Conservation (phyloP, 768 basidiomycete genomes). For the Cystobasidium tubakii region DNA sequence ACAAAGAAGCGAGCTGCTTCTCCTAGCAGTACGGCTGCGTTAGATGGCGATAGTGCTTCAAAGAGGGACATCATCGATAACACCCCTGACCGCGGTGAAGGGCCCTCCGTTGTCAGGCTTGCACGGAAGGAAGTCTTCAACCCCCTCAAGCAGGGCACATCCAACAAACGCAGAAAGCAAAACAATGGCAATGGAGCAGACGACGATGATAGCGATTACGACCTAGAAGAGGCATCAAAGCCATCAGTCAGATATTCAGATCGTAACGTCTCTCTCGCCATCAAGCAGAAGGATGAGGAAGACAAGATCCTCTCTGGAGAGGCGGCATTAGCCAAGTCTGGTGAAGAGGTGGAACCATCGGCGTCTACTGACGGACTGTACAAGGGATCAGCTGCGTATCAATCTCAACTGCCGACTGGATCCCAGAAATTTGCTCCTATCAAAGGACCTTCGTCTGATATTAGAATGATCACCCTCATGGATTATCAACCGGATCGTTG, state of each 20-base stretch:
- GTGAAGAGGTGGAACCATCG: not conserved
- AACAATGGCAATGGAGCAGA: slow-evolving; percentile 8
- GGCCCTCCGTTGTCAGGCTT: slow-evolving; percentile 19
- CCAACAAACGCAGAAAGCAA: slow-evolving; percentile 1
- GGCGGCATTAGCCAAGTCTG: slow-evolving; percentile 24
- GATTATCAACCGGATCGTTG: slow-evolving; percentile 29
- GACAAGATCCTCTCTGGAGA: slow-evolving; percentile 24
- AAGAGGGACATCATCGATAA: not conserved
- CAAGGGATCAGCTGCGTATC: slow-evolving; percentile 1
- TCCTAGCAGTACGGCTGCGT: not conserved
- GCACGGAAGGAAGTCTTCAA: slow-evolving; percentile 24
- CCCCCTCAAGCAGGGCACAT: slow-evolving; percentile 31
- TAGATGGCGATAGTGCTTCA: not conserved
- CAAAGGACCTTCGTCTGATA: slow-evolving; percentile 29
- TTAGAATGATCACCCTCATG: slow-evolving; percentile 22
- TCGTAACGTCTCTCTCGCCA: not conserved
- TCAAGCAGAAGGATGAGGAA: slow-evolving; percentile 14
- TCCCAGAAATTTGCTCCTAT: slow-evolving; percentile 17
- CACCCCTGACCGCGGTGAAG: slow-evolving; percentile 12
- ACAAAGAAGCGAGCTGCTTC: slow-evolving; percentile 31
- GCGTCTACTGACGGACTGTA: slow-evolving; percentile 6
- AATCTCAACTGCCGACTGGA: slow-evolving; percentile 18
- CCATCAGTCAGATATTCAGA: slow-evolving; percentile 12
- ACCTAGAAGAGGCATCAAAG: not conserved
- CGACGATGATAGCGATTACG: slow-evolving; percentile 14